Percentiles rank a stretch among this genome's conserved stretches.
Conservation (phyloP, 805 yeast genomes). For the Cyberlindnera japonica region DNA sequence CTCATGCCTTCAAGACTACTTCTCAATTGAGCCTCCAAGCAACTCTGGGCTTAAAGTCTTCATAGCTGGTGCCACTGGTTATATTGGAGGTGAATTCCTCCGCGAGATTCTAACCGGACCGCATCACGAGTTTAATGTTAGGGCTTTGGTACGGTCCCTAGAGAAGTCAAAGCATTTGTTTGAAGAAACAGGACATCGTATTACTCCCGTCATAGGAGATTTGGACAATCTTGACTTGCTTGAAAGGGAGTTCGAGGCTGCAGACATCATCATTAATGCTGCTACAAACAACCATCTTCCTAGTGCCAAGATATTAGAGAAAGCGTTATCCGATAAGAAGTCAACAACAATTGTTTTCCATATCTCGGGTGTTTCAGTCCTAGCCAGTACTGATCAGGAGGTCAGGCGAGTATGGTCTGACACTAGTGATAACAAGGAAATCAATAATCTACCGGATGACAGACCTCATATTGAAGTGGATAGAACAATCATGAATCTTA, state of each 20-base stretch:
- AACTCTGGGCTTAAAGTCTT: conserved; percentile 5
- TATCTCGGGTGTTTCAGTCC: conserved; percentile 31
- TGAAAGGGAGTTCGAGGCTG: conserved; percentile 18
- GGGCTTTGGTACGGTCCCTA: conserved; percentile 27
- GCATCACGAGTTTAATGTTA: conserved; percentile 15
- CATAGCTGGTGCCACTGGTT: conserved; percentile 34
- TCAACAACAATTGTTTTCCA: conserved; percentile 31
- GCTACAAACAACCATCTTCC: conserved; percentile 32
- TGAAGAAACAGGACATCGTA: conserved; percentile 13
- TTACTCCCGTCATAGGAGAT: conserved; percentile 28
- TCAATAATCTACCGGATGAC: conserved; percentile 4
- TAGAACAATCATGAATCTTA: conserved; percentile 27
- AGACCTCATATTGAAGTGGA: conserved; percentile 25
- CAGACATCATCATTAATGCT: conserved; percentile 33
- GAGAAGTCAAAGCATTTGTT: conserved; percentile 20
- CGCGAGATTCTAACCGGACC: conserved; percentile 20
- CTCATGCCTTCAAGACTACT: neutral
- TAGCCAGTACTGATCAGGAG: conserved; percentile 1
- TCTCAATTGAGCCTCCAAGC: neutral
- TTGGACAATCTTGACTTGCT: conserved; percentile 23
- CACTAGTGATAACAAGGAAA: conserved; percentile 4
- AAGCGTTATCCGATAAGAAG: conserved; percentile 25
- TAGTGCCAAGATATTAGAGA: conserved; percentile 23
- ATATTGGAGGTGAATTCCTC: conserved; percentile 31
- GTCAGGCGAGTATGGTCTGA: conserved; percentile 9